Evolutionary conservation across 129 eudicot species (phyloP), one percentile per base, ranked within the genome.

Genomic region (Apium graveolens): DNA sequence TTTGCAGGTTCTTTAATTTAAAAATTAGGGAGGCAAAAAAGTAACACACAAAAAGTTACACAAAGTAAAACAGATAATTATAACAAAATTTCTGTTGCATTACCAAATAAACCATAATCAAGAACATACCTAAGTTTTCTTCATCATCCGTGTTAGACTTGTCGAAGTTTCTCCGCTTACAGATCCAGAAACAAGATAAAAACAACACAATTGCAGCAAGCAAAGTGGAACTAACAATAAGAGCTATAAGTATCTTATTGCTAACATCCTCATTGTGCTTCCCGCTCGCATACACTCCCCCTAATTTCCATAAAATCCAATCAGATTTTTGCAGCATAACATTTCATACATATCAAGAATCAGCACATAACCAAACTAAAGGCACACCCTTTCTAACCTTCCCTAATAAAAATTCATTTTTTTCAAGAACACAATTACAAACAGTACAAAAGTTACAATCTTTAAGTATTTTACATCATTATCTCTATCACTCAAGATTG

Each of bases 201-300:
- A 88, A 71, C 74, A 95, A 79, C 90, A 95, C 73, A 80, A 90
- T 63, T 62, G 78, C 94, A 55, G 87, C 92, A 83, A 95, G 91
- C 70, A 95, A 87, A 79, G 92, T 85, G 77, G 96, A 88, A 65
- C 96, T 85, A 76, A 86, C 80, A 82, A 88, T 85, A 31, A 91
- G 97, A 38, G 97, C 91, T 46, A 88, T 79, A 37, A 94, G 89
- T 80, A 91, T 89, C 85, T 76, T 91, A 79, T 82, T 94, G 88
- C 90, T 91, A 69, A 88, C 76, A 66, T 90, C 94, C 66, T 85
- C 86, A 89, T 83, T 90, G 70, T 91, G 93, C 48, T 85, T 90
- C 43, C 87, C 88, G 51, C 75, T 80, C 31, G 83, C 86, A 76
- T 83, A 89, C 81, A 87, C 80, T 71, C 77, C 86, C 74, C 87